Evolutionary conservation across 2,329 filamentous ascomycete species (phyloP).

Genomic region (Cylindrodendrum hubeiense): DNA sequence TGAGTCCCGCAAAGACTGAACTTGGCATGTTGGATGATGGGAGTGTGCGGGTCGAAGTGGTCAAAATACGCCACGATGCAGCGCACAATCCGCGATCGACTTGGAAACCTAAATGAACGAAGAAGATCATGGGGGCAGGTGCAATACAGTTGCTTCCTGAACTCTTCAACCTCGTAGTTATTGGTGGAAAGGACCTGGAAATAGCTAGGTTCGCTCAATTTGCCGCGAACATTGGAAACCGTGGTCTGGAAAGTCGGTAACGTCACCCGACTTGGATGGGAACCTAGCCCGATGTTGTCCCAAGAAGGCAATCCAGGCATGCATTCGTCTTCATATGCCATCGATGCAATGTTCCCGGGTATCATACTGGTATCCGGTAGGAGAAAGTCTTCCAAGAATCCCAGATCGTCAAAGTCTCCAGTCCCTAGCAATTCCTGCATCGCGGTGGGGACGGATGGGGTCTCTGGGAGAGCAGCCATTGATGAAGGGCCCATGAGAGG

Average conservation of each 20-base stretch:
- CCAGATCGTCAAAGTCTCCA: background rate
- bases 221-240: background rate
- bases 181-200: background rate
- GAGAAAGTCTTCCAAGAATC: conserved; percentile 1
- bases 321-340: background rate
- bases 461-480: background rate
- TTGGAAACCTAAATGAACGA: background rate
- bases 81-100: background rate
- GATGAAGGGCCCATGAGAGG: background rate
- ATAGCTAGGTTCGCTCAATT: background rate
- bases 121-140: background rate
- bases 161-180: background rate
- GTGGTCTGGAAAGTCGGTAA: background rate
- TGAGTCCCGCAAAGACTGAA: background rate
- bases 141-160: background rate
- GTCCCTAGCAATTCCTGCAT: background rate
- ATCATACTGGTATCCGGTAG: background rate
- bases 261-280: background rate
- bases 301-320: background rate
- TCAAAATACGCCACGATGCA: background rate
- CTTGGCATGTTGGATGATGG: background rate
- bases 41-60: background rate
- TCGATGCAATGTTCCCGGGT: background rate
- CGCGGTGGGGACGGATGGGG: background rate
- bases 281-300: background rate